Evolutionary conservation across 441 rosid genomes (phyloP).

Genomic region (Arabidopsis hybrid): DNA sequence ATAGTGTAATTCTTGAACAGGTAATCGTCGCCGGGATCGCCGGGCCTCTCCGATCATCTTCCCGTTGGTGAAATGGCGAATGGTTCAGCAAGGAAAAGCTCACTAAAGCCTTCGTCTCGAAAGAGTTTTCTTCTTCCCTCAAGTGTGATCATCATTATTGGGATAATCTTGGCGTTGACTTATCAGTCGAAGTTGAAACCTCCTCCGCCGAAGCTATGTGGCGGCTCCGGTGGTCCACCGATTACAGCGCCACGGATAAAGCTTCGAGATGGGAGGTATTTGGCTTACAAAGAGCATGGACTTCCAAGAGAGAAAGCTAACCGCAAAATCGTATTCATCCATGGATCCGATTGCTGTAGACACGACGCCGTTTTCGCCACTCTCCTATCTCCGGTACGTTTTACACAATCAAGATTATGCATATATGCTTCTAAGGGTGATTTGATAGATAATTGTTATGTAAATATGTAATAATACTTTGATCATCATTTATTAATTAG

Average conservation of each 20-base stretch:
- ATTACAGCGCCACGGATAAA: slow-evolving; percentile 37
- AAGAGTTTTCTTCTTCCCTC: slow-evolving; percentile 9
- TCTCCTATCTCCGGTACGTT: slow-evolving; percentile 52
- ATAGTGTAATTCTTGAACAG: neutral
- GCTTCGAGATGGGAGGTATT: slow-evolving; percentile 29
- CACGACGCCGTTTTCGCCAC: slow-evolving; percentile 50
- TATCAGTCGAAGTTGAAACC: slow-evolving; percentile 24
- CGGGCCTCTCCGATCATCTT: neutral
- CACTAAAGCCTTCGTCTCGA: neutral
- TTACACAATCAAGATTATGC: neutral
- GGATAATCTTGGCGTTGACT: slow-evolving; percentile 13
- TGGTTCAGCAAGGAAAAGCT: neutral
- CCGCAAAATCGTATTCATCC: slow-evolving; percentile 41
- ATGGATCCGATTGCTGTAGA: slow-evolving; percentile 57
- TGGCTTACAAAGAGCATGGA: slow-evolving; percentile 37
- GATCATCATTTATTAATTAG: neutral
- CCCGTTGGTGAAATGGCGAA: neutral
- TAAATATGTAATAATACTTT: neutral
- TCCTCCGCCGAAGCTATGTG: slow-evolving; percentile 32
- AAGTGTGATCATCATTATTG: slow-evolving; percentile 8
- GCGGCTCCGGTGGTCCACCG: slow-evolving; percentile 37
- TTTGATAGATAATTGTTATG: neutral
- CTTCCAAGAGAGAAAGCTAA: slow-evolving; percentile 31
- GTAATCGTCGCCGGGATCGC: neutral
- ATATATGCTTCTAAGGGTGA: neutral